Conservation (phyloP, 2,329 filamentous ascomycete species). For the Fonsecaea erecta region DNA sequence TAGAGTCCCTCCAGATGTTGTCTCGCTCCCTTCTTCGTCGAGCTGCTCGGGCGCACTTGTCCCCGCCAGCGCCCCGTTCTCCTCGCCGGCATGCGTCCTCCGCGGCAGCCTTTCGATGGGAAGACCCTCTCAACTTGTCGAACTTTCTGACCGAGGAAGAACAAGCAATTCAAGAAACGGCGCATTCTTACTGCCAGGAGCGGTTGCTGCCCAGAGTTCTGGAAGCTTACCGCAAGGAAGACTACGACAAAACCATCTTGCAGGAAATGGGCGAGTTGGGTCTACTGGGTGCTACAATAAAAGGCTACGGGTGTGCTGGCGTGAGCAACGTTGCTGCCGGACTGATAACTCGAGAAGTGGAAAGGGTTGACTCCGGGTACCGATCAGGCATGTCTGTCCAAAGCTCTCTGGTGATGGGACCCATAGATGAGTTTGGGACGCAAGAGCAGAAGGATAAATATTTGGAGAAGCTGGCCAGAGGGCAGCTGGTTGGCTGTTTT, state of each 20-base stretch:
- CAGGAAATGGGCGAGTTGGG: conserved; percentile 92
- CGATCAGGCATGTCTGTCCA: conserved; percentile 93
- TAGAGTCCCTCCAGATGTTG: conserved; percentile 23
- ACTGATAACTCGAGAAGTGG: conserved; percentile 85
- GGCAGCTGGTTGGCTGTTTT: conserved; percentile 81
- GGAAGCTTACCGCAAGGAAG: conserved; percentile 82
- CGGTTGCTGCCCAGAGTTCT: conserved; percentile 81
- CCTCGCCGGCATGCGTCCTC: conserved; percentile 34
- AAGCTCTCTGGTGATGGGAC: conserved; percentile 90
- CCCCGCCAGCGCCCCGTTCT: neutral
- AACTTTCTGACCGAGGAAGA: conserved; percentile 88
- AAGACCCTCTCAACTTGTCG: conserved; percentile 78
- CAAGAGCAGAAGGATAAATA: conserved; percentile 85
- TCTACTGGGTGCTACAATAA: conserved; percentile 81
- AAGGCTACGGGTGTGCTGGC: conserved; percentile 87
- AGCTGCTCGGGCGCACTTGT: conserved; percentile 24
- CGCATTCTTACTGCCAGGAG: conserved; percentile 93
- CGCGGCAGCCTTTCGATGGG: conserved; percentile 74
- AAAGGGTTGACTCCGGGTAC: conserved; percentile 89
- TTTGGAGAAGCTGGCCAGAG: conserved; percentile 79
- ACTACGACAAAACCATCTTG: conserved; percentile 83
- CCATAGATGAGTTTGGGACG: conserved; percentile 85
- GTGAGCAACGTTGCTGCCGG: conserved; percentile 87
- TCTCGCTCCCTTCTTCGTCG: conserved; percentile 30
- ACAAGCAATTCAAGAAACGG: conserved; percentile 84